Evolutionary conservation across 768 basidiomycete species (phyloP).

Genomic region (Xerocomus brunneocitrinus): DNA sequence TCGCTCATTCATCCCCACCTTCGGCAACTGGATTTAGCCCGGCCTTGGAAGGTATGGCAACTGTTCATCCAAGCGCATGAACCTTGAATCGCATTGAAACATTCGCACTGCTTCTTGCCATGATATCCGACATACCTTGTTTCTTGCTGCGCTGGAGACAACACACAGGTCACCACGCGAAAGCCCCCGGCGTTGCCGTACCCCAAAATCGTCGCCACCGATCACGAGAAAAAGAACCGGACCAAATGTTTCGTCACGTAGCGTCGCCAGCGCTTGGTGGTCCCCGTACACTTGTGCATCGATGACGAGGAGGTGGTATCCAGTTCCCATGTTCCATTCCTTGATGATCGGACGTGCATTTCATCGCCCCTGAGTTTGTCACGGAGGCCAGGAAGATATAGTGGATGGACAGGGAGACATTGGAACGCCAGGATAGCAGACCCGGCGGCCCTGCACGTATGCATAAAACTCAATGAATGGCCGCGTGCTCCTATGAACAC

Average conservation of each 20-base stretch:
- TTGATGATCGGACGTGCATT: background rate
- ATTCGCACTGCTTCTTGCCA: background rate
- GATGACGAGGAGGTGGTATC: no score
- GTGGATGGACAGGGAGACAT: background rate
- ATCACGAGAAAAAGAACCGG: background rate
- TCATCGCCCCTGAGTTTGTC: background rate
- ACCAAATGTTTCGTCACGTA: background rate
- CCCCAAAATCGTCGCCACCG: background rate
- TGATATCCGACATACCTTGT: background rate
- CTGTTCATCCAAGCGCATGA: background rate
- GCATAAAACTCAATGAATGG: background rate
- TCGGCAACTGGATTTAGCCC: background rate
- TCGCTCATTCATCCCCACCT: background rate
- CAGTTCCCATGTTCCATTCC: background rate
- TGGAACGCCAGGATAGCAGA: background rate
- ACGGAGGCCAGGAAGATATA: background rate
- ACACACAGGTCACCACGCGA: background rate
- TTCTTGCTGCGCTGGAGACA: background rate
- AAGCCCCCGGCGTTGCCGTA: background rate
- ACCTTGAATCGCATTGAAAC: background rate
- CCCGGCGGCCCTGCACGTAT: background rate
- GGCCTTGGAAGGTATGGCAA: background rate
- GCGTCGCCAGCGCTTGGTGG: background rate
- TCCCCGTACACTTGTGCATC: background rate
- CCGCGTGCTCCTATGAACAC: background rate